Conservation (phyloP, 257 asterid species). For the Solanum chilense region DNA sequence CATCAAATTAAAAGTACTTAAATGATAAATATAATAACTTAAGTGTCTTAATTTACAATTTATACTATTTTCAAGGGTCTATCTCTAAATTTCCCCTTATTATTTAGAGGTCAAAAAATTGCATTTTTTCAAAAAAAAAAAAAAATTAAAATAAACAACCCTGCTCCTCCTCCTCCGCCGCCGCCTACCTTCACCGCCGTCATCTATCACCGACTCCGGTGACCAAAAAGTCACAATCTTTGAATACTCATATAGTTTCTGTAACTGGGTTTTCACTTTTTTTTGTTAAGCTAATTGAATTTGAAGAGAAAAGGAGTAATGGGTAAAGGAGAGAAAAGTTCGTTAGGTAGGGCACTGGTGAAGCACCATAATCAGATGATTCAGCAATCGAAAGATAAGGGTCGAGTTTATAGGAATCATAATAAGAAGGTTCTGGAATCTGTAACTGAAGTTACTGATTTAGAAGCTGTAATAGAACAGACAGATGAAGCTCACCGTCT, state of each 20-base stretch:
- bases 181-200: neutral
- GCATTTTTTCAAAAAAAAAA: neutral
- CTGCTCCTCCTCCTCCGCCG: neutral
- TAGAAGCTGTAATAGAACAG: constrained; percentile 83
- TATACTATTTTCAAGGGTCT: neutral
- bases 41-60: neutral
- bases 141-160: neutral
- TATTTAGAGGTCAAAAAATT: neutral
- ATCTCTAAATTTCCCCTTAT: neutral
- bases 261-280: neutral
- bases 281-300: neutral
- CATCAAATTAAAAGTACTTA: neutral
- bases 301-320: constrained; percentile 5
- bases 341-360: constrained; percentile 79
- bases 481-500: constrained; percentile 78
- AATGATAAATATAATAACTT: neutral
- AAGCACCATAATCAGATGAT: constrained; percentile 90
- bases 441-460: constrained; percentile 79
- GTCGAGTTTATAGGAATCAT: constrained; percentile 48
- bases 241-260: neutral
- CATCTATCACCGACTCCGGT: neutral
- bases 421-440: constrained; percentile 84
- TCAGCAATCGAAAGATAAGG: constrained; percentile 67
- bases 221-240: neutral
- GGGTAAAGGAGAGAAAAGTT: constrained; percentile 69